These are phyloP conservation scores for Xylaria cubensis DNA, from an alignment of 495 filamentous ascomycete species.

Conservation along the genomic window DNA sequence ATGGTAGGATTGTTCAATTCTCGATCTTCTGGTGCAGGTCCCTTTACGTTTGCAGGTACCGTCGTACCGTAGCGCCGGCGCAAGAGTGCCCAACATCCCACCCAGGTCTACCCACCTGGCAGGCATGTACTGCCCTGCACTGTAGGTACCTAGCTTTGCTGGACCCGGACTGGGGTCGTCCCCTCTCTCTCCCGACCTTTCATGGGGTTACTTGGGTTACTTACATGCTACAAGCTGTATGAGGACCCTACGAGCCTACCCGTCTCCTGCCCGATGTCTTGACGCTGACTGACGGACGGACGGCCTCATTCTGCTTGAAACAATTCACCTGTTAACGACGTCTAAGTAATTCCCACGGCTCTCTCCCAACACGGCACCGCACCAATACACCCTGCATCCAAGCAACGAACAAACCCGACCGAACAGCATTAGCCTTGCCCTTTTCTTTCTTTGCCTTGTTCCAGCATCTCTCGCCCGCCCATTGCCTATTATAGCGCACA, in stretches of 20 bases:
- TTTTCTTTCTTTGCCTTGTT: conserved; percentile 23
- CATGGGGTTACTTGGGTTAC: conserved; percentile 21
- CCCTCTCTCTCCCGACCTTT: conserved; percentile 24
- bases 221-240: conserved; percentile 12
- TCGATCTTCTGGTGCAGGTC: not conserved
- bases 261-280: conserved; percentile 24
- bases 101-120: not conserved
- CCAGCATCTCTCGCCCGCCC: conserved; percentile 19
- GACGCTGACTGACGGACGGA: conserved; percentile 13
- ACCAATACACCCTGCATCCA: conserved; percentile 7
- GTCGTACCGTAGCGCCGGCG: not conserved
- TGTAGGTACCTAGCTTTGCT: conserved; percentile 9
- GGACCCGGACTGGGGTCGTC: conserved; percentile 15
- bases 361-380: conserved; percentile 9
- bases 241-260: conserved; percentile 15
- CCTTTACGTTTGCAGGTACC: conserved; percentile 1
- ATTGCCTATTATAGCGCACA: conserved; percentile 25
- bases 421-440: not conserved
- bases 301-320: conserved; percentile 23
- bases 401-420: conserved; percentile 11
- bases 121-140: not conserved
- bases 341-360: conserved; percentile 12
- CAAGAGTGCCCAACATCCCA: conserved; percentile 12
- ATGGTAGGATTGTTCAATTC: no score
- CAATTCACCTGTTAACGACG: conserved; percentile 24